These are phyloP conservation scores for Suhomyces anneliseae DNA, from an alignment of 1,139 yeast genomes.

Conservation along the genomic window DNA sequence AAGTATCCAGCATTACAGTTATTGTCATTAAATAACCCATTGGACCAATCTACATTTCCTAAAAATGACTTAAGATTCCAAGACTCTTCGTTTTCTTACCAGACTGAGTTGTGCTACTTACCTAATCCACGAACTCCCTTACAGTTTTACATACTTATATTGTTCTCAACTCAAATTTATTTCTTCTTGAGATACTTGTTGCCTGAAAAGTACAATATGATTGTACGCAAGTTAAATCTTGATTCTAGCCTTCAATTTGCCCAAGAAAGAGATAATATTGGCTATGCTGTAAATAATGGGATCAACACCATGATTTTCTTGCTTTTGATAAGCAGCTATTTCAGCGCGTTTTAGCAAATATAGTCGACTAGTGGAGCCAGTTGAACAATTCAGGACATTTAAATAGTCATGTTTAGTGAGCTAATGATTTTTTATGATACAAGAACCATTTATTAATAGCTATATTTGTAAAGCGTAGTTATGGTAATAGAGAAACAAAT, in stretches of 20 bases:
- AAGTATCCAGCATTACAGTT: conserved; percentile 81
- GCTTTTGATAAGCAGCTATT: conserved; percentile 1
- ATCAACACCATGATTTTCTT: not conserved
- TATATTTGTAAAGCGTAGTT: too few relatives aligned
- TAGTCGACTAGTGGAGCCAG: not conserved
- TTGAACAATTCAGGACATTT: too few relatives aligned
- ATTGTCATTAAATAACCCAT: conserved; percentile 63
- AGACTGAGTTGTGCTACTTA: conserved; percentile 64
- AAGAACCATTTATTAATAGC: too few relatives aligned
- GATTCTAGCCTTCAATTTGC: not conserved
- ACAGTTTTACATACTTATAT: conserved; percentile 31
- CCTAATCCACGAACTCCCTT: conserved; percentile 67
- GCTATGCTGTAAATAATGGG: conserved; percentile 2
- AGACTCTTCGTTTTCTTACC: conserved; percentile 23
- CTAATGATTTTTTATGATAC: too few relatives aligned
- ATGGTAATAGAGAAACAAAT: too few relatives aligned
- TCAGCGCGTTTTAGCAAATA: not conserved
- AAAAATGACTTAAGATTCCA: conserved; percentile 13
- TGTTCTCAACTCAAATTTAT: conserved; percentile 10
- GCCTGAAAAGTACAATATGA: conserved; percentile 5
- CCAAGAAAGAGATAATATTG: not conserved
- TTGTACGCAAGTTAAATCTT: not conserved
- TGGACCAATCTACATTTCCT: conserved; percentile 6
- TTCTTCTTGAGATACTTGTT: conserved; percentile 10
- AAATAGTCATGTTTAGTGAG: too few relatives aligned